A percentile compares a stretch with the other conserved stretches of the same genome.
These are phyloP conservation scores for Arthrobotrys iridis DNA, from an alignment of 2,329 filamentous ascomycete species.

Conservation along the genomic window DNA sequence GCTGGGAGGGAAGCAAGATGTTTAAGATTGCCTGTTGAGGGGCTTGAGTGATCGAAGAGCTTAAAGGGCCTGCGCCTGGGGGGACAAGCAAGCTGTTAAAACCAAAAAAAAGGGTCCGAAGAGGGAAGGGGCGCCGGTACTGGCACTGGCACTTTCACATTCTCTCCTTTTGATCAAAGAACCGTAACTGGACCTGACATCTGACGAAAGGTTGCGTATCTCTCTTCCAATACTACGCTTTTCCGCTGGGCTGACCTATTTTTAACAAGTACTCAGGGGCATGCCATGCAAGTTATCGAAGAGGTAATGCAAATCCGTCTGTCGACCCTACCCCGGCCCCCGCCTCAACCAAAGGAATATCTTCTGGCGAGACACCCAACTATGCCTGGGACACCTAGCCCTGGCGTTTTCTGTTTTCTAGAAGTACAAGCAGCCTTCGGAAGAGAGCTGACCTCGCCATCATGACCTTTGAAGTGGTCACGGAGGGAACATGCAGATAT, in stretches of 20 bases:
- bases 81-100: conserved; percentile 38
- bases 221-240: conserved; percentile 33
- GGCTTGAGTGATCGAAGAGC: conserved; percentile 48
- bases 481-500: conserved; percentile 25
- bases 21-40: conserved; percentile 44
- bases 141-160: conserved; percentile 2
- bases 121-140: conserved; percentile 17
- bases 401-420: conserved; percentile 39
- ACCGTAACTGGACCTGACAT: conserved; percentile 20
- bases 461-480: conserved; percentile 50
- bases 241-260: conserved; percentile 47
- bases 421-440: conserved; percentile 26
- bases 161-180: conserved; percentile 8
- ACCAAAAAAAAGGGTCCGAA: conserved; percentile 49
- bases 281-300: conserved; percentile 50
- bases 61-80: conserved; percentile 17
- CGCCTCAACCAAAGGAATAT: conserved; percentile 31
- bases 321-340: conserved; percentile 34
- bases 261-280: conserved; percentile 50
- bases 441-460: conserved; percentile 49
- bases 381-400: conserved; percentile 4
- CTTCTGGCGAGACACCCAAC: conserved; percentile 10
- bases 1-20: conserved; percentile 18
- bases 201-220: conserved; percentile 52
- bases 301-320: conserved; percentile 53